phyloP scores from a whole-genome alignment of 2,329 filamentous ascomycete species.

The Calonectria crousiana region DNA sequence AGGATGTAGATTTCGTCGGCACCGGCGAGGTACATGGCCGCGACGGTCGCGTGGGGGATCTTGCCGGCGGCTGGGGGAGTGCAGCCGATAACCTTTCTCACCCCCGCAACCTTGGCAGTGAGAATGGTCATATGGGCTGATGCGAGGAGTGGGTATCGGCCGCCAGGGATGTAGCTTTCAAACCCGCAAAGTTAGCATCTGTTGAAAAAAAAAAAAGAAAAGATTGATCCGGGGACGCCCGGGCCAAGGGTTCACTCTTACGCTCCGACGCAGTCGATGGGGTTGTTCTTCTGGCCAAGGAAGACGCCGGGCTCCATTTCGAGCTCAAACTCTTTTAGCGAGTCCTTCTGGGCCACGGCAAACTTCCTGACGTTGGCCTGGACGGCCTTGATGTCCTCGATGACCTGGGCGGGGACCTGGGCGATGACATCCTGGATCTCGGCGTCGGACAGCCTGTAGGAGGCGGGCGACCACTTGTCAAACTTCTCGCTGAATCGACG shows the following conservation, averaged over 20 bases:
- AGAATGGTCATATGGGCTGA: conserved; percentile 33
- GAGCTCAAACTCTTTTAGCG: conserved; percentile 27
- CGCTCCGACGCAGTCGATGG: conserved; percentile 23
- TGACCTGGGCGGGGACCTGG: conserved; percentile 56
- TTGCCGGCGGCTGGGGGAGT: conserved; percentile 25
- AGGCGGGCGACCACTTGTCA: conserved; percentile 63
- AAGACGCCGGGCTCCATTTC: conserved; percentile 25
- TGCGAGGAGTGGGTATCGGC: conserved; percentile 27
- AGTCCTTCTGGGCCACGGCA: conserved; percentile 22
- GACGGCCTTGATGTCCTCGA: conserved; percentile 48
- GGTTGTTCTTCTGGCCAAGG: conserved; percentile 22
- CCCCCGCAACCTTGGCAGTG: conserved; percentile 31
- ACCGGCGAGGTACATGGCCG: conserved; percentile 27
- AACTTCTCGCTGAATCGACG: conserved; percentile 64
- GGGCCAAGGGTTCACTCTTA: not conserved
- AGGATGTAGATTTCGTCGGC: conserved; percentile 29
- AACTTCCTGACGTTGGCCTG: conserved; percentile 34
- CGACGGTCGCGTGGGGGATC: conserved; percentile 29
- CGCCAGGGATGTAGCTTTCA: conserved; percentile 22
- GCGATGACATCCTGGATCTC: conserved; percentile 61
- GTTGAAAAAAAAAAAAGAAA: not conserved
- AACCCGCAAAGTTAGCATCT: not conserved
- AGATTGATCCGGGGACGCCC: not conserved
- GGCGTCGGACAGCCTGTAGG: conserved; percentile 59
- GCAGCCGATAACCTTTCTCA: conserved; percentile 27